phyloP scores from a whole-genome alignment of 148 eudicot genomes.

The Vaccinium darrowii region DNA sequence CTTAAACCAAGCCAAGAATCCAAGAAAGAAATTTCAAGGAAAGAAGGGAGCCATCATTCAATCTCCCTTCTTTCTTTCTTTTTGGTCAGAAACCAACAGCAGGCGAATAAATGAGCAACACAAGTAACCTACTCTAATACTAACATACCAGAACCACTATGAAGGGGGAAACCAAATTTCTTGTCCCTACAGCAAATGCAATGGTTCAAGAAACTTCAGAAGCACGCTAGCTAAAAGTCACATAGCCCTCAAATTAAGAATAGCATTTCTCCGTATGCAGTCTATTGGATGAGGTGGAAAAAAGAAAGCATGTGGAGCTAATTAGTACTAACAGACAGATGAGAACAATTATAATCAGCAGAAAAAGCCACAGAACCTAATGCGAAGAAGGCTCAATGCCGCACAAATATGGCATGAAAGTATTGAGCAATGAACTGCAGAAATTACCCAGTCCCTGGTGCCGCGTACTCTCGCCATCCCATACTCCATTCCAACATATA shows the following conservation, averaged over 20 bases:
- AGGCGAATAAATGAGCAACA: neutral
- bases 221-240: neutral
- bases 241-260: neutral
- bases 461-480: slow-evolving; percentile 72
- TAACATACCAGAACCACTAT: no score
- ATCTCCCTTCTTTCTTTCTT: neutral
- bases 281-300: neutral
- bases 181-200: neutral
- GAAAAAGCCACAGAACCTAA: neutral
- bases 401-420: neutral
- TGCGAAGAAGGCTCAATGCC: neutral
- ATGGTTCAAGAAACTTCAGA: neutral
- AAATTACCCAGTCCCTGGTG: slow-evolving; percentile 72
- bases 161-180: neutral
- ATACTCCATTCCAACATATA: slow-evolving; percentile 84
- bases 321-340: neutral
- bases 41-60: neutral
- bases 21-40: neutral
- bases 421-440: neutral
- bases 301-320: neutral
- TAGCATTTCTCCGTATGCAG: neutral
- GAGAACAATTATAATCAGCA: neutral
- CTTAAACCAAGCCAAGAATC: neutral
- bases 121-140: neutral
- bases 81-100: neutral